phyloP scores from a whole-genome alignment of 2,329 filamentous ascomycete species.

The Alternaria metachromatica region DNA sequence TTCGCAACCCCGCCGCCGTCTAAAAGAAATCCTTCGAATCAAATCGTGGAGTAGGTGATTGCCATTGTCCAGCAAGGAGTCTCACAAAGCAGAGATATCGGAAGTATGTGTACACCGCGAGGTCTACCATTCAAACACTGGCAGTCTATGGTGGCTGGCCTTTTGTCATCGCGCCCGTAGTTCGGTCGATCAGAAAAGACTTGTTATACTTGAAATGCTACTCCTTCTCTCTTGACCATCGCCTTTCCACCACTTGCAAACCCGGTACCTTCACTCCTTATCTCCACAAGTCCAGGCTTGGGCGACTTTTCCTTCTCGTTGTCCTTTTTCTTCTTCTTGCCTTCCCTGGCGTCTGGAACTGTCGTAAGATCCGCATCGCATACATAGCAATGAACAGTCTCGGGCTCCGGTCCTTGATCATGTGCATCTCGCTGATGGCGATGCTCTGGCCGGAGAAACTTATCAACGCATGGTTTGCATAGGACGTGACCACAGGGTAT shows the following conservation, averaged over 20 bases:
- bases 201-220: slow-evolving; percentile 71
- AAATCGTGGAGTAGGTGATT: background rate
- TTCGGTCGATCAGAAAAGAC: background rate
- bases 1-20: background rate
- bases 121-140: background rate
- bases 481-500: slow-evolving; percentile 92
- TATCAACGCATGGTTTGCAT: slow-evolving; percentile 81
- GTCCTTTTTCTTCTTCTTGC: slow-evolving; percentile 53
- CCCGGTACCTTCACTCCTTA: slow-evolving; percentile 87
- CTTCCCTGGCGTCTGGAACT: slow-evolving; percentile 32
- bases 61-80: background rate
- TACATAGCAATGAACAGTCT: slow-evolving; percentile 76
- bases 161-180: background rate
- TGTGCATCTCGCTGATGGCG: slow-evolving; percentile 59
- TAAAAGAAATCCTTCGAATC: background rate
- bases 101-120: background rate
- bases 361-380: slow-evolving; percentile 78
- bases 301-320: slow-evolving; percentile 67
- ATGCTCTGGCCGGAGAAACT: slow-evolving; percentile 70
- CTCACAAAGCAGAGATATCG: background rate
- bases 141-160: background rate
- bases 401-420: slow-evolving; percentile 60
- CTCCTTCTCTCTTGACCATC: slow-evolving; percentile 77
- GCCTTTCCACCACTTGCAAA: slow-evolving; percentile 89
- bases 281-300: slow-evolving; percentile 75